Conservation (phyloP, 2,329 filamentous ascomycete species). For the Cladosporium colombiae region DNA sequence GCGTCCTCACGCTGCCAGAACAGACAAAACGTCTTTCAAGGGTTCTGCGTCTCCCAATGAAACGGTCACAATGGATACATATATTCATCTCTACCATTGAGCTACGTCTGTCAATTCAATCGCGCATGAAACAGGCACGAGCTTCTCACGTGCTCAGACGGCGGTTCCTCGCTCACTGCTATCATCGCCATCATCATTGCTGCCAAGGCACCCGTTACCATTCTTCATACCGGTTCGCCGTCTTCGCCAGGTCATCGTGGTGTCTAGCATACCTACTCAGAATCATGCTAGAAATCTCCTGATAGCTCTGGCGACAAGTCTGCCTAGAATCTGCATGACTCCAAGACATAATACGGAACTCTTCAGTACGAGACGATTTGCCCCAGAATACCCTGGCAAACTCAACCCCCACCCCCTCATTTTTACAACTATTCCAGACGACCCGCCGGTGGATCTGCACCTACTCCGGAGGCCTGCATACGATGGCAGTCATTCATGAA, state of each 20-base stretch:
- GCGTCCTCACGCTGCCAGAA: neutral
- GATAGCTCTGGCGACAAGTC: neutral
- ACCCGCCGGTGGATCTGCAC: neutral
- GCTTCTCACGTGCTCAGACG: neutral
- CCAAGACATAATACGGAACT: neutral
- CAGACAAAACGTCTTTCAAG: neutral
- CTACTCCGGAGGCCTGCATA: neutral
- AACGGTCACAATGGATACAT: neutral
- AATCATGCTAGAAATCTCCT: neutral
- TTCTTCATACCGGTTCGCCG: neutral
- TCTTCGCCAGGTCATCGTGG: neutral
- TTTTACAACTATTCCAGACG: neutral
- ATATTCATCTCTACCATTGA: neutral
- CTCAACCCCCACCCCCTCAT: slow-evolving; percentile 1
- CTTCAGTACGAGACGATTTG: neutral
- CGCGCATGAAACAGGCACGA: neutral
- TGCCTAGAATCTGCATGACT: neutral
- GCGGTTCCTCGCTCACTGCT: neutral
- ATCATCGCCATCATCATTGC: neutral
- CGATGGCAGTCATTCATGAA: neutral
- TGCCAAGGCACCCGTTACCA: neutral
- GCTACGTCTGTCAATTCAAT: neutral
- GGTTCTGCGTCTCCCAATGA: neutral
- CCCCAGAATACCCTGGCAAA: neutral
- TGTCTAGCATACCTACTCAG: neutral